Evolutionary conservation across 305 asterid species (phyloP), one percentile per base, ranked within the genome.

Genomic region (Rubia peregrina): DNA sequence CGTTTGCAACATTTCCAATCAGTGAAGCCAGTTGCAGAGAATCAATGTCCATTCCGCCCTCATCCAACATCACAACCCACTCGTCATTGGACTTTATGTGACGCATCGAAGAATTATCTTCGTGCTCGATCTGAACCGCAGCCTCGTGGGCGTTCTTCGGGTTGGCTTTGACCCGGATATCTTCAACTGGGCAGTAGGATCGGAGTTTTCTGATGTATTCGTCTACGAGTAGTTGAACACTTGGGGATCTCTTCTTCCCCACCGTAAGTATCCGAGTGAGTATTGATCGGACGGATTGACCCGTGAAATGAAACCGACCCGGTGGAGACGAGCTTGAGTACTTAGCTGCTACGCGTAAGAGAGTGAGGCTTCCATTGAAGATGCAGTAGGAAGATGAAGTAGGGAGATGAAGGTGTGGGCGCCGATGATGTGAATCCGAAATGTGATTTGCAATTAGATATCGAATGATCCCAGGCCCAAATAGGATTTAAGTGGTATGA

Each of bases 51-150:
- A 75, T 69, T 57, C 98, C 98, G 14, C 51, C 81, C 77, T 92
- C 97, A 71, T 92, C 97, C 80, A 90, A 56, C 85, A 90, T 75
- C 76, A 90, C 92, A 72, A 92, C 96, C 98, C 95, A 89, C 75
- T 90, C 96, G 59, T 81, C 86, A 44, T 81, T 83, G 57, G 90
- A 57, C 82, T 74, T 89, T 81, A 92, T 77, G 51, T 81, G 80
- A 67, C 83, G 72, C 89, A 86, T 81, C 51, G 82, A 76, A 49
- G 89, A 87, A 67, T 64, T 65, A 63, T 87, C 95, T 80, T 89
- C 97, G 64, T 89, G 97, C 77, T 87, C 96, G 36, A 88, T 76
- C 86, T 87, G 98, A 79, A 87, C 95, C 69, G 38, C 69, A 55
- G 71, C 83, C 43, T 90, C 96, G 36, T 89, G 91, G 69, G 96